Base-by-base conservation (phyloP, 75 land plant species). In the Cupressus sempervirens region DNA sequence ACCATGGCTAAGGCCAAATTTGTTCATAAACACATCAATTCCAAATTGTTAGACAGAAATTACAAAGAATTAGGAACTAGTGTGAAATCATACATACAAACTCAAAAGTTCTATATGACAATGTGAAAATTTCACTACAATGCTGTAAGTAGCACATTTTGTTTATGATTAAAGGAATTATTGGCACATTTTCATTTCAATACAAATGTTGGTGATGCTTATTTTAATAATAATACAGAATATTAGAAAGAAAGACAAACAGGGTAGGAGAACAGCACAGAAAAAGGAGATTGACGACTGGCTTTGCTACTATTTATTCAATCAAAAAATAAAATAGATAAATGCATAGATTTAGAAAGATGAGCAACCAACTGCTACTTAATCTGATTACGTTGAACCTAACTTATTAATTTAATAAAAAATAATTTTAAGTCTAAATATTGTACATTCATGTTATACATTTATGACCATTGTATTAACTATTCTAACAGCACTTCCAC, bases 1-100 rank as follows among this genome's bases (percentile, higher is more conserved):
- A 98, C 98, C 98, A 96, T 79, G 99, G 99, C 99, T 98, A 82
- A 84, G 36, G 34, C 83, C 65, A 82, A 54, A 79, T 12, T 29
- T 16, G 46, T 53, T 15, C 38, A 76, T 50, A 84, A 77, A 75
- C 52, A 80, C 56, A 54, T 50, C 0, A 50, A 38, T 43, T 18
- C 48, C 41, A 79, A 43, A 40, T 26, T 15, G 81, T 40, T 62
- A 79, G 30, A 40, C 26, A 34, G 48, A 41, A 79, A 79, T 23
- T 79, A 32, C n/a, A 26, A 79, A 79, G 16, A 79, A 41, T 79
- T 43, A 40, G 54, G 40, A 82, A 32, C 83, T 13, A 79, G 11
- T n/a, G 11, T n/a, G 30, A 3, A 43, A 10, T n/a, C n/a, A n/a
- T n/a, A n/a, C 11, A 77, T 77, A 41, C 26, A 77, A n/a, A 79